Evolutionary conservation across 305 asterid species (phyloP).

Genomic region (Fraxinus latifolia): DNA sequence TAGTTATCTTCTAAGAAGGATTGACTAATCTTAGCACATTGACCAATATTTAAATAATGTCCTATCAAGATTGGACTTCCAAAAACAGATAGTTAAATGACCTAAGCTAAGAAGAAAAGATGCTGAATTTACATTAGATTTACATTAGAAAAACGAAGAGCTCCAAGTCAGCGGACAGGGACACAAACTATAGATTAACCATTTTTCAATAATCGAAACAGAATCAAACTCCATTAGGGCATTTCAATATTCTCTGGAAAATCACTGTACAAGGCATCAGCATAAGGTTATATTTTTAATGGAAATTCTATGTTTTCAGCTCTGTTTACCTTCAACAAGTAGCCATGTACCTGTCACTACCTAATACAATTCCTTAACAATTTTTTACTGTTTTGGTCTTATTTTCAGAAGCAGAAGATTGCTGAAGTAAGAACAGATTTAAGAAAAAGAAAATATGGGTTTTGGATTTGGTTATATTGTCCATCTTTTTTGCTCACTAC

Average conservation of each 20-base stretch:
- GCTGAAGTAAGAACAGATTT: constrained; percentile 5
- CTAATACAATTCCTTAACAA: background rate
- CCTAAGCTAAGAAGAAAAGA: background rate
- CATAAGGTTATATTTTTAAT: background rate
- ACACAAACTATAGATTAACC: constrained; percentile 19
- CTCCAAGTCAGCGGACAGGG: constrained; percentile 24
- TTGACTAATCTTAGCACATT: background rate
- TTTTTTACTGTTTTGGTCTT: background rate
- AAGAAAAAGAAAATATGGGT: constrained; percentile 31
- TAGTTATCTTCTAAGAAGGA: background rate
- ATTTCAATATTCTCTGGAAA: background rate
- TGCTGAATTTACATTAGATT: background rate
- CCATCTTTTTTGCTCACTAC: constrained; percentile 31
- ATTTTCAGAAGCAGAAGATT: constrained; percentile 12
- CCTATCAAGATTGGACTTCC: background rate
- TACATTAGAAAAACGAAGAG: background rate
- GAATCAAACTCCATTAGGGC: background rate
- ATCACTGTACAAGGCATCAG: constrained; percentile 3
- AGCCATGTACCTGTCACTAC: background rate
- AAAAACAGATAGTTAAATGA: background rate
- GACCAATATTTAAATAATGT: background rate
- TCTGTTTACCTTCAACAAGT: background rate
- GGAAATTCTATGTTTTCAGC: background rate
- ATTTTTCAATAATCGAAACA: background rate
- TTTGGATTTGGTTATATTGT: constrained; percentile 20